These are phyloP conservation scores for Acer yangbiense DNA, from an alignment of 345 rosid genomes.

Conservation along the genomic window DNA sequence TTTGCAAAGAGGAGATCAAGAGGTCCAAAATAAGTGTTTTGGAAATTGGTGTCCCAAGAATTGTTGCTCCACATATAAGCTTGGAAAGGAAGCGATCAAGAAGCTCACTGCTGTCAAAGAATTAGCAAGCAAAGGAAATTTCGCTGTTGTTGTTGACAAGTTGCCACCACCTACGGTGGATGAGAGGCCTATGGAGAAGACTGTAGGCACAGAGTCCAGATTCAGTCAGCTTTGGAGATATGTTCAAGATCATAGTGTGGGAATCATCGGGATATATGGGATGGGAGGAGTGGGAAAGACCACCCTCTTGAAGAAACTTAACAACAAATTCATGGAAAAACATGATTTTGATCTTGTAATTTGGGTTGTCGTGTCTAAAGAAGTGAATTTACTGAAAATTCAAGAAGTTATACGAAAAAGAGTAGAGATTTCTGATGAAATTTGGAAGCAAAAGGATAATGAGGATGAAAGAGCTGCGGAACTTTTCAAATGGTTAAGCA, in stretches of 20 bases:
- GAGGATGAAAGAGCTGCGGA: not conserved
- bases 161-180: not conserved
- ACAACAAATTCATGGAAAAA: not conserved
- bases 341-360: conserved; percentile 2
- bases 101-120: not conserved
- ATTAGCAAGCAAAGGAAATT: not conserved
- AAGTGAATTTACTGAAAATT: not conserved
- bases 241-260: not conserved
- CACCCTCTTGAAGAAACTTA: not conserved
- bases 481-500: not conserved
- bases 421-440: not conserved
- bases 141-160: not conserved
- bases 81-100: not conserved
- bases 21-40: not conserved
- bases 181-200: not conserved
- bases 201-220: not conserved
- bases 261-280: not conserved
- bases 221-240: not conserved
- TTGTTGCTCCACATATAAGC: not conserved
- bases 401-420: not conserved
- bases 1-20: not conserved
- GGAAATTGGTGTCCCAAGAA: not conserved
- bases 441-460: not conserved
- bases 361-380: not conserved
- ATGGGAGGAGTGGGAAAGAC: not conserved